Base-by-base conservation (phyloP, 192 early-diverging fungal genomes). In the Coemansia sp. region DNA sequence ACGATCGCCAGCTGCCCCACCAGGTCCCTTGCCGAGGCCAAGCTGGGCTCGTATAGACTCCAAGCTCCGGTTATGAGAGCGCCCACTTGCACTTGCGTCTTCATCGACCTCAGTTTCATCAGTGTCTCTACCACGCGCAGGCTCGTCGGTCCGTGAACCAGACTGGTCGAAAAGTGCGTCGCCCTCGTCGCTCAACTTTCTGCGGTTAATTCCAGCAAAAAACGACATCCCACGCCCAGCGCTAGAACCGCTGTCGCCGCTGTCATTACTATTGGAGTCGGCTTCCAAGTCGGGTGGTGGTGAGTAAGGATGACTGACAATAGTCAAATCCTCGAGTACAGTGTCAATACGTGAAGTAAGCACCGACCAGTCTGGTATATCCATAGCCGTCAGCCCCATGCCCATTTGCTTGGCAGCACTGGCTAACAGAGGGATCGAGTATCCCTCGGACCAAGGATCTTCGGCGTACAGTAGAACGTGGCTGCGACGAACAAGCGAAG, bases 371-470 rank as follows among this genome's bases (percentile, higher is more conserved):
- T 85, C 82, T 2, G 82, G 75, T 31, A 85, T 79, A 63, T 85
- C 82, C 13, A 85, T 12, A 5, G 78, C 72, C 2, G 65, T 64
- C n/a, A 77, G 16, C 15, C 61, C 46, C 13, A 75, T 72, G 16
- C 78, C 78, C n/a, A 67, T 43, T 38, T 75, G 33, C 11, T 46
- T 13, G 2, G 75, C 78, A 13, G 57, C 44, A 18, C 70, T 43
- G 3, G 63, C 38, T 18, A 85, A 57, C 3, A 85, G 67, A 16
- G 72, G 71, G 10, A 77, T 31, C 47, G 82, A 75, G 67, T 79
- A 85, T 9, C 75, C 82, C 65, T 85, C 82, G 11, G 78, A 79
- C 82, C 82, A 85, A 10, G 78, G 69, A 38, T 85, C 82, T 34
- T 80, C 78, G 2, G 77, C 68, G 59, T 85, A 85, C 36, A 85